Evolutionary conservation across 202 grass and related monocot species (phyloP).

Genomic region (Setaria italica): DNA sequence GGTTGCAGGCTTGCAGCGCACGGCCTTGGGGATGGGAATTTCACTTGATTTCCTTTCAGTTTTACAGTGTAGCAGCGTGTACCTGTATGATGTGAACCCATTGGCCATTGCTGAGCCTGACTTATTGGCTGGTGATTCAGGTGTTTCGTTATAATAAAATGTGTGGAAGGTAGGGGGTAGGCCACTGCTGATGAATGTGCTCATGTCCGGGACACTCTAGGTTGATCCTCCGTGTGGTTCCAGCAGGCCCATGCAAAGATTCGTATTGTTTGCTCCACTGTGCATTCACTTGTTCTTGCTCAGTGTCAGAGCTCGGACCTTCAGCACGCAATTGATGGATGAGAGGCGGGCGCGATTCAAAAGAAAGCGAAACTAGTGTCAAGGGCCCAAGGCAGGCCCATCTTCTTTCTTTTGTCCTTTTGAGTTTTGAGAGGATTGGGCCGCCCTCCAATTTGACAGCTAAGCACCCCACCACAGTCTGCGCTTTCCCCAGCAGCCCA

Average conservation of each 20-base stretch:
- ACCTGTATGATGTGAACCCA: background rate
- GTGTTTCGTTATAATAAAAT: background rate
- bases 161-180: conserved; percentile 6
- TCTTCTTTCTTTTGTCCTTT: no score
- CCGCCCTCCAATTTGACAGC: background rate
- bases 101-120: background rate
- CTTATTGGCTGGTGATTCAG: background rate
- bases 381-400: no score
- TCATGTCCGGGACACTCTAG: background rate
- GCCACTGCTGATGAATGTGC: background rate
- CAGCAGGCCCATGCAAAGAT: conserved; percentile 21
- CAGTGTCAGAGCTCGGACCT: background rate
- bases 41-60: conserved; percentile 1
- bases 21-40: conserved; percentile 27
- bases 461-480: no score
- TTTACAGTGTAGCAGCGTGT: conserved; percentile 9
- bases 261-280: background rate
- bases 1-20: background rate
- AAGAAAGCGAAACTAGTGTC: no score
- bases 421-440: background rate
- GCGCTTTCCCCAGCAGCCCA: background rate
- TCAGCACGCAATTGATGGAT: no score
- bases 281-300: background rate
- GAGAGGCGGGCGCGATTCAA: no score
- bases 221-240: background rate